These are phyloP conservation scores for Pelargonium citronellum DNA, from an alignment of 441 rosid genomes.

Conservation along the genomic window DNA sequence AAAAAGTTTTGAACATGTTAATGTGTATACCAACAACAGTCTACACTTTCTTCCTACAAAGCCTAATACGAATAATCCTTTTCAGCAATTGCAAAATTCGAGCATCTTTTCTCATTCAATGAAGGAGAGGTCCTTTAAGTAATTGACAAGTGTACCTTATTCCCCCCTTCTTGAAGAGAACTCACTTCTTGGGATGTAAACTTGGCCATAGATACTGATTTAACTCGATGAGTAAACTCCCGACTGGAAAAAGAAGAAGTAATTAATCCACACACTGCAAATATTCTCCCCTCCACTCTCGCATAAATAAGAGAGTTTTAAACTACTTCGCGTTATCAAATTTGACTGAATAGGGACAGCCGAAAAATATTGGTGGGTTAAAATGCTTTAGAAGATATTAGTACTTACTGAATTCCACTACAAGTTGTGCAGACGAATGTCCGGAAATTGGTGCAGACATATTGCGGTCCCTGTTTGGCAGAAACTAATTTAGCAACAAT, in stretches of 20 bases:
- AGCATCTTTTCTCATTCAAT: not conserved
- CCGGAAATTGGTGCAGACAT: slow-evolving; percentile 95
- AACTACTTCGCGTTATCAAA: slow-evolving; percentile 4
- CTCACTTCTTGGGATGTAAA: slow-evolving; percentile 82
- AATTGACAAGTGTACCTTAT: slow-evolving; percentile 49
- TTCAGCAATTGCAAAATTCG: not conserved
- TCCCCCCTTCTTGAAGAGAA: slow-evolving; percentile 84
- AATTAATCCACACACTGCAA: slow-evolving; percentile 22
- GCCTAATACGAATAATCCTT: not conserved
- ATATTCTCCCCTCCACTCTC: slow-evolving; percentile 13
- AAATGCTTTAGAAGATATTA: slow-evolving; percentile 1
- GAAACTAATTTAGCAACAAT: slow-evolving; percentile 23
- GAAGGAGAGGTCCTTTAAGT: not conserved
- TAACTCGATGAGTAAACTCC: slow-evolving; percentile 92
- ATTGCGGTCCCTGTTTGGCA: slow-evolving; percentile 82
- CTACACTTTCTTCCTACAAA: not conserved
- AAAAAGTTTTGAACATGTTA: not conserved
- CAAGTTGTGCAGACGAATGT: slow-evolving; percentile 93
- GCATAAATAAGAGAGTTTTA: not conserved
- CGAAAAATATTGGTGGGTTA: slow-evolving; percentile 11
- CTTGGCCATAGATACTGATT: slow-evolving; percentile 91
- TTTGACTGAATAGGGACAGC: slow-evolving; percentile 12
- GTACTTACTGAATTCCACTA: slow-evolving; percentile 93
- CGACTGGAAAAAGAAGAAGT: slow-evolving; percentile 42
- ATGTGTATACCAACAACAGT: not conserved